Base-by-base conservation (phyloP, 2,329 filamentous ascomycete species). In the Pyricularia grisea region DNA sequence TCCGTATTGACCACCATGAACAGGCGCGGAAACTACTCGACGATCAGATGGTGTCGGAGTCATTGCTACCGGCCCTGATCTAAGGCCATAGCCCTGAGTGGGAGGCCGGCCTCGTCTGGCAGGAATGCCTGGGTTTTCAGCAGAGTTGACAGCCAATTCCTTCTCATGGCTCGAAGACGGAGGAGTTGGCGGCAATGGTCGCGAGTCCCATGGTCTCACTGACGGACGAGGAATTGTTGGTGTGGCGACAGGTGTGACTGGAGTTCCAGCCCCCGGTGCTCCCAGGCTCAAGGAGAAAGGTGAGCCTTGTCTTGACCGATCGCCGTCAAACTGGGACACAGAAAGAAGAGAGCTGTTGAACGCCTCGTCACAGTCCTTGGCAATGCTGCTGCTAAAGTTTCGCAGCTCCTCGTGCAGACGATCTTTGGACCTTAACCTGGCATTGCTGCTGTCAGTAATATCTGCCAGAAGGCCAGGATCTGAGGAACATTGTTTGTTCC, bases 321-420 rank as follows among this genome's bases (percentile, higher is more conserved):
- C 60, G 28, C 6, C 70, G 11, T 70, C 70, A 31, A 68, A 30
- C 50, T 68, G 17, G 11, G 70, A 36, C 7, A 67, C 71, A 0
- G 75, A 73, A 36, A 85, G 78, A 12, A 87, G 73, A 11, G 83
- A 84, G 73, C 90, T 88, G 75, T 92, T 94, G 81, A 98, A 97
- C 1, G 94, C 94, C 74, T 95, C 92, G 75, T 98, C 94, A 75
- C 94, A 96, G 70, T 95, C 92, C 78, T 93, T 92, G 67, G 93
- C 92, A 71, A 97, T 89, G 74, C 93, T 93, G 74, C 87, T 88
- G 73, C 93, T 97, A 69, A 96, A 90, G 73, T 94, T 90, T 7
- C 92, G 86, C 68, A 95, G 86, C 76, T 97, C 94, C 70, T 93
- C 92, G 73, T 87, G 74, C 89, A 73, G 84, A 79, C 60, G 80